phyloP scores from a whole-genome alignment of 2,329 filamentous ascomycete genomes.

The Ophiostoma ulmi region DNA sequence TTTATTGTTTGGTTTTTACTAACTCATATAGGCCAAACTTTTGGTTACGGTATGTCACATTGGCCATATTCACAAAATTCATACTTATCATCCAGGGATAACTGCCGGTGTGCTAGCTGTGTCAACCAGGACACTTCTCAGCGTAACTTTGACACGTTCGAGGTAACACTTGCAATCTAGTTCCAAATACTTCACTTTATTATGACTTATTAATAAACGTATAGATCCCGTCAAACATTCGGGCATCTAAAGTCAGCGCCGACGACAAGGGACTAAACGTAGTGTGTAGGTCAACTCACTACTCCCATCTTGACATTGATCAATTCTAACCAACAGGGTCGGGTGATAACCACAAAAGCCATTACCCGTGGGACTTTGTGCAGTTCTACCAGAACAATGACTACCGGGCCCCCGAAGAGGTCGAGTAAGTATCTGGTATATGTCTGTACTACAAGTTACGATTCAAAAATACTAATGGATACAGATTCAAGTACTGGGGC shows the following conservation, averaged over 20 bases:
- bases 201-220: constrained; percentile 29
- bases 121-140: constrained; percentile 67
- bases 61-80: neutral
- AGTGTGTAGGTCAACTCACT: constrained; percentile 41
- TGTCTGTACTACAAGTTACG: neutral
- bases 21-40: constrained; percentile 27
- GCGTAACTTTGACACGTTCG: constrained; percentile 62
- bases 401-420: constrained; percentile 34
- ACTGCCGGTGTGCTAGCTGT: constrained; percentile 64
- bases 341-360: constrained; percentile 61
- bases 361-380: constrained; percentile 62
- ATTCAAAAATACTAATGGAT: neutral
- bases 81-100: constrained; percentile 49
- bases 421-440: constrained; percentile 31
- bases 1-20: neutral
- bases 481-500: constrained; percentile 32
- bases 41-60: constrained; percentile 27
- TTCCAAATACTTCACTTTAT: neutral
- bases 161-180: constrained; percentile 39
- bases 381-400: constrained; percentile 40
- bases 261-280: constrained; percentile 41
- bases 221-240: constrained; percentile 46
- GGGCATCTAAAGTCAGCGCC: constrained; percentile 33
- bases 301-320: neutral
- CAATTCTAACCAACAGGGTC: constrained; percentile 48